Percentiles rank a stretch among this genome's conserved stretches.
phyloP scores from a whole-genome alignment of 768 basidiomycete species.

The Suillus tomentosus region DNA sequence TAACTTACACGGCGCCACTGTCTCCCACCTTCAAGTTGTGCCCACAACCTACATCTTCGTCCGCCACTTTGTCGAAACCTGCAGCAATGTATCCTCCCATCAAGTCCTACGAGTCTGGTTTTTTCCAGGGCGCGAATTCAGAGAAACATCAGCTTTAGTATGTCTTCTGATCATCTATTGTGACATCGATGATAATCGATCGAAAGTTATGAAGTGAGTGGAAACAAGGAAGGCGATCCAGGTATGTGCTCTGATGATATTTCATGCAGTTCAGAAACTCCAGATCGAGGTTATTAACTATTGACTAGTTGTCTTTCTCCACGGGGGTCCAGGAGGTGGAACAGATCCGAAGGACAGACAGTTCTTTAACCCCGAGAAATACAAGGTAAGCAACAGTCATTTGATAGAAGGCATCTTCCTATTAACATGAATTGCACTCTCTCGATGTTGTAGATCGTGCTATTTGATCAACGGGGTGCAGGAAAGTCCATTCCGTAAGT shows the following conservation, averaged over 20 bases:
- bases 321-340: conserved; percentile 87
- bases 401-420: neutral
- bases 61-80: neutral
- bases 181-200: conserved; percentile 7
- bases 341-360: conserved; percentile 63
- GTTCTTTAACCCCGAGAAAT: conserved; percentile 85
- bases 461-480: conserved; percentile 88
- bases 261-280: neutral
- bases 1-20: too few relatives aligned
- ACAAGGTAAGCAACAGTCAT: conserved; percentile 54
- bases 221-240: conserved; percentile 75
- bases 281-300: neutral
- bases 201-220: conserved; percentile 76
- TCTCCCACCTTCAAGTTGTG: neutral
- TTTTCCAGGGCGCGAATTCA: conserved; percentile 56
- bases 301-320: conserved; percentile 72
- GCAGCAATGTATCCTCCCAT: conserved; percentile 65
- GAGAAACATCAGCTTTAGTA: conserved; percentile 76
- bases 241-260: conserved; percentile 40
- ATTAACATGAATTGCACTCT: conserved; percentile 3
- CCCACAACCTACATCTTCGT: neutral
- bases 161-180: conserved; percentile 28
- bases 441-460: conserved; percentile 57
- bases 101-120: conserved; percentile 65
- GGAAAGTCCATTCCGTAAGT: conserved; percentile 85